Evolutionary conservation across 2,329 filamentous ascomycete species (phyloP).

Genomic region (Peltaster fructicola): DNA sequence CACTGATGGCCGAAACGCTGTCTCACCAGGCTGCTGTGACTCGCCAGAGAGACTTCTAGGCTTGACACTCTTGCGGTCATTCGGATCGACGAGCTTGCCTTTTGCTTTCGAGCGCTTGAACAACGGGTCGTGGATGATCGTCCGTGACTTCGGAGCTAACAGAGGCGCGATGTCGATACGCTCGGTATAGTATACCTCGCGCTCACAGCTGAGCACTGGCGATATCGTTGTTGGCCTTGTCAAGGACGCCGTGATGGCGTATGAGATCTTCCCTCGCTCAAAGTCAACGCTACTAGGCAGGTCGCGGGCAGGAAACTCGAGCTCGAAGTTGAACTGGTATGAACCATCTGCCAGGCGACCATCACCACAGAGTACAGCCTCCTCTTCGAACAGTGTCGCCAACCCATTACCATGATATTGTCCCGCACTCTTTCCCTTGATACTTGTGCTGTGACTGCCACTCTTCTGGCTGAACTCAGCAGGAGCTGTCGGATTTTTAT

Average conservation of each 20-base stretch:
- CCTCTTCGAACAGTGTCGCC: slow-evolving; percentile 68
- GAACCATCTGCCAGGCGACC: slow-evolving; percentile 55
- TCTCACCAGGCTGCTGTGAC: too few species aligned
- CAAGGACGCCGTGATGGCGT: slow-evolving; percentile 75
- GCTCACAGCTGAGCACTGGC: slow-evolving; percentile 62
- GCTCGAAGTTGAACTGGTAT: slow-evolving; percentile 64
- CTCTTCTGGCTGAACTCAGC: slow-evolving; percentile 35
- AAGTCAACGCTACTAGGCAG: slow-evolving; percentile 97
- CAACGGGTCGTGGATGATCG: slow-evolving; percentile 76
- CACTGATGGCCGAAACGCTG: too few species aligned
- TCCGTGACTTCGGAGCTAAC: slow-evolving; percentile 54
- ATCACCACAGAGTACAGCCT: slow-evolving; percentile 62
- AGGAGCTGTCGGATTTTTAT: slow-evolving; percentile 46
- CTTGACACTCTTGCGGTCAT: slow-evolving; percentile 11
- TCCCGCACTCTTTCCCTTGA: slow-evolving; percentile 33
- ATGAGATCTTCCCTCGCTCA: slow-evolving; percentile 82
- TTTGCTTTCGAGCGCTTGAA: slow-evolving; percentile 51
- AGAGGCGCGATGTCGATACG: slow-evolving; percentile 69
- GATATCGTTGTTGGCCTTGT: slow-evolving; percentile 77
- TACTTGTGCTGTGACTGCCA: slow-evolving; percentile 17
- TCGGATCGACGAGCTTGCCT: slow-evolving; percentile 21
- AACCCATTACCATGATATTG: slow-evolving; percentile 58
- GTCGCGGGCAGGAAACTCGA: slow-evolving; percentile 49
- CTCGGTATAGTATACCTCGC: slow-evolving; percentile 63
- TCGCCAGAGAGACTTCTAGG: too few species aligned